Evolutionary conservation across 805 yeast species (phyloP).

Genomic region (Pichia californica): DNA sequence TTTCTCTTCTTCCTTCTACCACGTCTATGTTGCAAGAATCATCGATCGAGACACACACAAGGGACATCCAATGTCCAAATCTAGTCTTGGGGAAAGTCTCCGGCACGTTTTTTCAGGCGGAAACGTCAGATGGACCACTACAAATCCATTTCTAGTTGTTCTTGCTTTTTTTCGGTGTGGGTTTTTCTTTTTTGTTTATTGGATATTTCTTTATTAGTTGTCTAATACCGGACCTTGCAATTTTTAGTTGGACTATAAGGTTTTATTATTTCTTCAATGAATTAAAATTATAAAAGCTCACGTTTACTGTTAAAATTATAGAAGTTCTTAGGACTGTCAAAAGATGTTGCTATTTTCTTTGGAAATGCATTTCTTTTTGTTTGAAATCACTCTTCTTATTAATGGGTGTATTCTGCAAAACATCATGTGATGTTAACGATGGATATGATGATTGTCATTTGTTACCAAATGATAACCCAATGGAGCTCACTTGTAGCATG

Average conservation of each 20-base stretch:
- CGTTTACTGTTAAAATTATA: too few relatives aligned
- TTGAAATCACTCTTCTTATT: constrained; percentile 7
- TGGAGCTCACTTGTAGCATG: constrained; percentile 24
- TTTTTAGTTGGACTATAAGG: too few relatives aligned
- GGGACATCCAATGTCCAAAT: constrained; percentile 8
- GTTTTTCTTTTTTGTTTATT: too few relatives aligned
- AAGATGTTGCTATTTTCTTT: neutral
- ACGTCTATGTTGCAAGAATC: constrained; percentile 15
- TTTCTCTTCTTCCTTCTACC: neutral
- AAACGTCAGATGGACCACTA: constrained; percentile 19
- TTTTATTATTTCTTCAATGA: too few relatives aligned
- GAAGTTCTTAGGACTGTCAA: constrained; percentile 1
- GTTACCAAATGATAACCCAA: constrained; percentile 17
- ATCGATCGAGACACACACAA: constrained; percentile 21
- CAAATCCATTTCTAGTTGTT: constrained; percentile 10
- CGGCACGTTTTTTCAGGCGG: constrained; percentile 24
- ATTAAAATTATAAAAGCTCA: too few relatives aligned
- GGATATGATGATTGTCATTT: constrained; percentile 22
- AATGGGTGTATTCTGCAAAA: constrained; percentile 18
- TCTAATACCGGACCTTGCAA: too few relatives aligned
- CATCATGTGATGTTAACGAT: constrained; percentile 16
- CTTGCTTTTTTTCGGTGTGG: too few relatives aligned
- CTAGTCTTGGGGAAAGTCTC: constrained; percentile 26
- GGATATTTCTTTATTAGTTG: too few relatives aligned
- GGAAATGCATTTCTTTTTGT: constrained; percentile 1